Evolutionary conservation across 116 monocot genomes (phyloP).

Genomic region (Papilionanthe hybrid): DNA sequence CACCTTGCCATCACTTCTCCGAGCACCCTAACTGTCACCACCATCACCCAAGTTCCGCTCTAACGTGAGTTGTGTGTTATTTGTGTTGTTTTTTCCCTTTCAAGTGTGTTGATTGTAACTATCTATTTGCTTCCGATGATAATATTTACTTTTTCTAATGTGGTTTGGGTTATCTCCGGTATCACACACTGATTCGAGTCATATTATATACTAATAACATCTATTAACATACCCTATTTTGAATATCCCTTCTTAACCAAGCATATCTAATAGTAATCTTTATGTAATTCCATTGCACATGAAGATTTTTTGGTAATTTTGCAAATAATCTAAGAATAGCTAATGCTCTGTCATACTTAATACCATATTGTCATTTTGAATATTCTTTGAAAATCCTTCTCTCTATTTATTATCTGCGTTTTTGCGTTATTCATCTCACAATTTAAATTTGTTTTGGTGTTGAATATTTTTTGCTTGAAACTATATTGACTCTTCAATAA

Average conservation of each 20-base stretch:
- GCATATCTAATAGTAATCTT: background rate
- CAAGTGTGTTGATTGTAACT: too few relatives aligned
- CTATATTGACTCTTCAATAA: background rate
- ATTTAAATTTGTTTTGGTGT: background rate
- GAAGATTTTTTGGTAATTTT: background rate
- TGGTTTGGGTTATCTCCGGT: too few relatives aligned
- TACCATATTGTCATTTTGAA: background rate
- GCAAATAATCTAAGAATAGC: background rate
- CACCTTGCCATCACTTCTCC: too few relatives aligned
- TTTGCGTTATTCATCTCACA: background rate
- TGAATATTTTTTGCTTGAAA: background rate
- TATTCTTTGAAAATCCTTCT: background rate
- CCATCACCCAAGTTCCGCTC: too few relatives aligned
- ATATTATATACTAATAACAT: background rate
- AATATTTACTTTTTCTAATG: too few relatives aligned
- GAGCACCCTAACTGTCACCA: too few relatives aligned
- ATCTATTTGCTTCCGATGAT: too few relatives aligned
- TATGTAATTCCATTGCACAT: background rate
- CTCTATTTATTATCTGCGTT: background rate
- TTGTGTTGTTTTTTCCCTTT: too few relatives aligned
- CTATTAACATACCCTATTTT: background rate
- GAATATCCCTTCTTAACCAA: background rate
- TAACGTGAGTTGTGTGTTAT: too few relatives aligned
- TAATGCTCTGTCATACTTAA: background rate
- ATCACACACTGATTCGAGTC: background rate